Base-by-base conservation (phyloP, 2,329 filamentous ascomycete species). In the Venturia oleaginea region DNA sequence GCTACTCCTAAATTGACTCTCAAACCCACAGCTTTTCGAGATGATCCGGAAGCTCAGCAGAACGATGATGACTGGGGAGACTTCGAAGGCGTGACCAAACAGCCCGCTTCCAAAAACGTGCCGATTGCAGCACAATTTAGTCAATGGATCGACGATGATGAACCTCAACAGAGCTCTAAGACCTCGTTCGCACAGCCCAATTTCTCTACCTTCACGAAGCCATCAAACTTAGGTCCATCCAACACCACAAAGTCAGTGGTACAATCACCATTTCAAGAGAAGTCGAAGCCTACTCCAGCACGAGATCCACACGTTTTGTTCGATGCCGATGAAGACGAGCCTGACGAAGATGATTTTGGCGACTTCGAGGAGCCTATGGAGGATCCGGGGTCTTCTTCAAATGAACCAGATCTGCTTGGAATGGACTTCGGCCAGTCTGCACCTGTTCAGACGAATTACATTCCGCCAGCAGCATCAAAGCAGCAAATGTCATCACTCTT, bases 11-110 rank as follows among this genome's bases (percentile, higher is more conserved):
- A 42, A 42, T 64, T 24, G 27, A 24, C 40, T 15, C 24, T 42
- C 57, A 43, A 61, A 24, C 30, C 63, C 10, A 4, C n/a, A 24
- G 40, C 22, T 34, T 59, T 40, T 30, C 37, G 61, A 32, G 32
- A 64, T 24, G 37, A 42, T 13, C 19, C 61, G 17, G 61, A 62
- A 30, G 11, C 13, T 4, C 38, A 62, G 24, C 42, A 64, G 22
- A 40, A 34, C n/a, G 70, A 70, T 27, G 75, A 77, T 65, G 75
- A 76, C 34, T 77, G 74, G 74, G 75, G 75, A n/a, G 75, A 77
- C 48, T 77, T 77, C 61, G 74, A 76, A 65, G 74, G 71, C 55
- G 71, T 68, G 3, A 59, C 72, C 17, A 67, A 70, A 8, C 51
- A 67, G 10, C 42, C 61, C 40, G 27, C 54, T 27, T 46, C 63